Base-by-base conservation (phyloP, 805 yeast genomes). In the Yamadazyma philogaea region DNA sequence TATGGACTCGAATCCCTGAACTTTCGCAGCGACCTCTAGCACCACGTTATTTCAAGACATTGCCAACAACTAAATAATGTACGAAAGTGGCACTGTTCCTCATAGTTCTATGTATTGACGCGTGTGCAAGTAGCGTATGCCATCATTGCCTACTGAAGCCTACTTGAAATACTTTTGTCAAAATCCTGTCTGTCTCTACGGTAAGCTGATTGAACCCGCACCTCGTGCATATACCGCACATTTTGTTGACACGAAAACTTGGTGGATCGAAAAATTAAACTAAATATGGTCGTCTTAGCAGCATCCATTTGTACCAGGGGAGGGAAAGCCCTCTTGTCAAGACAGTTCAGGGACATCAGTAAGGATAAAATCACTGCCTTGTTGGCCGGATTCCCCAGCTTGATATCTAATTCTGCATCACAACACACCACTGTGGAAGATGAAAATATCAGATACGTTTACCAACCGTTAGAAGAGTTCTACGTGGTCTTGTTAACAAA, bases 341-440 rank as follows among this genome's bases (percentile, higher is more conserved):
- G 99, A 59, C 98, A 89, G 68, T 93, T 91, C 69, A 78, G 81
- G 48, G 96, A 88, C 49, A 66, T 93, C 53, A 73, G 86, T 37
- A 83, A 83, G 58, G 95, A 90, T 57, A 75, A 95, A 52, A 89
- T 90, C 55, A 82, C 93, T 30, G 87, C 89, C 39, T 73, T 93
- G 47, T 71, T 93, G 57, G 83, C 96, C 21, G 84, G 82, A 52
- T 89, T 91, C 65, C 96, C 96, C 43, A 70, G 84, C 45, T 74
- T 93, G 51, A 77, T 90, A 41, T 74, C 85, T 35, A 79, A 81
- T 42, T 75, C 80, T 18, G 73, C 77, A 38, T 76, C 83, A 33
- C 96, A 89, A 67, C 96, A 90, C 63, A 91, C 98, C 37, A 85
- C 95, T 8, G 93, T 88, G 24, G 99, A 93, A 64, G 95, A 87